Conservation (phyloP, 371 early-diverging fungal genomes). For the Mucor irregularis region DNA sequence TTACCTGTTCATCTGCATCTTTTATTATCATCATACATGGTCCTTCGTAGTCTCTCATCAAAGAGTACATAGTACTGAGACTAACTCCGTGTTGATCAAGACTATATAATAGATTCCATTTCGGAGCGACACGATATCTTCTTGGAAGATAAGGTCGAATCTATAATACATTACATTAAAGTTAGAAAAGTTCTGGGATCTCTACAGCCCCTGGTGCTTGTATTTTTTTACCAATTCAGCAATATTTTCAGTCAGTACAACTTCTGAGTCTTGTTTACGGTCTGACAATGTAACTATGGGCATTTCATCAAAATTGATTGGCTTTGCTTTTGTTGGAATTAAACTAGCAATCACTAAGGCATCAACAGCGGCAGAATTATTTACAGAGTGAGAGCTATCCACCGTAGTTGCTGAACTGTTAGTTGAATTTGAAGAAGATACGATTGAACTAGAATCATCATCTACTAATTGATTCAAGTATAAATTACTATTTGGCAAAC, state of each 20-base stretch:
- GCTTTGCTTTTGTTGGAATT: constrained; percentile 6
- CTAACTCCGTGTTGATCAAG: constrained; percentile 90
- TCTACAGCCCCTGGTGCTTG: neutral
- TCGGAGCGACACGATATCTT: constrained; percentile 60
- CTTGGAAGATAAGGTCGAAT: constrained; percentile 60
- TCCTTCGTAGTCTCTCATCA: constrained; percentile 57
- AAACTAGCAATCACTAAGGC: constrained; percentile 24
- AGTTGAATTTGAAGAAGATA: constrained; percentile 6
- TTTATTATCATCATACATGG: constrained; percentile 75
- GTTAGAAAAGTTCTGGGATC: neutral
- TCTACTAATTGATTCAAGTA: neutral
- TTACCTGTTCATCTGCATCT: constrained; percentile 66
- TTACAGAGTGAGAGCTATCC: neutral
- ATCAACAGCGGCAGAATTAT: constrained; percentile 19
- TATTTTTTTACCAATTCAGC: constrained; percentile 49
- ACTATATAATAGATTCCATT: constrained; percentile 84
- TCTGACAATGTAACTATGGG: constrained; percentile 41
- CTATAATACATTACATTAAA: constrained; percentile 8
- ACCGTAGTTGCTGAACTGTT: constrained; percentile 7
- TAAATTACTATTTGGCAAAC: neutral
- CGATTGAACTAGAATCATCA: constrained; percentile 18
- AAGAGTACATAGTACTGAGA: constrained; percentile 75
- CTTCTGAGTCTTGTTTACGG: constrained; percentile 43
- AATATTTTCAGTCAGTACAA: constrained; percentile 45
- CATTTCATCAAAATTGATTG: constrained; percentile 23